These are phyloP conservation scores for Acer yangbiense DNA, from an alignment of 345 rosid genomes.

Conservation along the genomic window DNA sequence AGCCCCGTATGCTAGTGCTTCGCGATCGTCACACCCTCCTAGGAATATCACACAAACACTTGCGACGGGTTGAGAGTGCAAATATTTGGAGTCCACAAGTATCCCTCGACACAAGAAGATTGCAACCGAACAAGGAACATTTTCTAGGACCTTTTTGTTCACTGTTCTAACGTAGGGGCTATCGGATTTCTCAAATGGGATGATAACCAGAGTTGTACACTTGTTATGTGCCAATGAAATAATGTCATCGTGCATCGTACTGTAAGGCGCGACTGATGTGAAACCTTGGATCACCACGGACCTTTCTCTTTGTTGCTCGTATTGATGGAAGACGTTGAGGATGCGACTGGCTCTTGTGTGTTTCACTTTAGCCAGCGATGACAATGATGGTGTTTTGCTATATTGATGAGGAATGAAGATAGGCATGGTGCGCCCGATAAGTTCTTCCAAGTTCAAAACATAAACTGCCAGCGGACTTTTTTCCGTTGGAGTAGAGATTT, in stretches of 20 bases:
- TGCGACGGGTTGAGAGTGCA: not conserved
- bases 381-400: not conserved
- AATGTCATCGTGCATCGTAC: conserved; percentile 48
- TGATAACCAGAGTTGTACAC: conserved; percentile 31
- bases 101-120: conserved; percentile 32
- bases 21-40: conserved; percentile 57
- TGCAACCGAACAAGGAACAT: conserved; percentile 39
- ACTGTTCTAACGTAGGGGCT: conserved; percentile 26
- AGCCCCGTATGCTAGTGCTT: conserved; percentile 40
- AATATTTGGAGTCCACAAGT: not conserved
- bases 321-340: conserved; percentile 14
- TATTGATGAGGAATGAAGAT: conserved; percentile 12
- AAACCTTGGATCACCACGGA: conserved; percentile 33
- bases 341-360: not conserved
- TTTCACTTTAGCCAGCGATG: not conserved
- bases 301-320: conserved; percentile 24
- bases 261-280: conserved; percentile 40
- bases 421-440: conserved; percentile 21
- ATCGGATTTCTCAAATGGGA: conserved; percentile 27
- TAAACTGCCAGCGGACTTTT: conserved; percentile 30
- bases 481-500: conserved; percentile 26
- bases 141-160: conserved; percentile 24
- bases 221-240: conserved; percentile 40
- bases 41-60: conserved; percentile 34
- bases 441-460: conserved; percentile 40